Conservation (phyloP, 495 filamentous ascomycete species). For the Antarctomyces pellizariae region DNA sequence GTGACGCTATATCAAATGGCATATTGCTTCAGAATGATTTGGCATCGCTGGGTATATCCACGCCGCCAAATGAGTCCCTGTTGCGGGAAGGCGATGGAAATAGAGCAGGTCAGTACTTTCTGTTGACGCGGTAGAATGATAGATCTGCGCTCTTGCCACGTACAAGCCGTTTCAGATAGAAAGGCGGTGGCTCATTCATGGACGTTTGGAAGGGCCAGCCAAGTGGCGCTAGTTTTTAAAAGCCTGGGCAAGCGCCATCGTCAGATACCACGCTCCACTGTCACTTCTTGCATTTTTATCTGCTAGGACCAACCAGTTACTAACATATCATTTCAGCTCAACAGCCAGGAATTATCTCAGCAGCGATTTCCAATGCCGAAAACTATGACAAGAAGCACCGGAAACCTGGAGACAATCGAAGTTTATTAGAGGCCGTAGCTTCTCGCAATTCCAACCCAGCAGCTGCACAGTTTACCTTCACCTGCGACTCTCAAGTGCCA, state of each 20-base stretch:
- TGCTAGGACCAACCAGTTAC: too few species aligned
- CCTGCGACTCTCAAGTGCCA: constrained; percentile 39
- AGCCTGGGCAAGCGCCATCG: too few species aligned
- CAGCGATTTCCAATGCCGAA: constrained; percentile 75
- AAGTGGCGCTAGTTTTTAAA: too few species aligned
- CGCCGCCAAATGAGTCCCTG: constrained; percentile 19
- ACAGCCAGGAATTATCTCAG: constrained; percentile 57
- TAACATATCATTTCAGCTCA: constrained; percentile 39
- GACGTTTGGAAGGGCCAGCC: too few species aligned
- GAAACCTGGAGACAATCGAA: constrained; percentile 45
- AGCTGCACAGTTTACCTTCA: constrained; percentile 81
- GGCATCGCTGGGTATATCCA: constrained; percentile 35
- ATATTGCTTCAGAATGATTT: constrained; percentile 29
- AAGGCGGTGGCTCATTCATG: too few species aligned
- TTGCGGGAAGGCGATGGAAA: constrained; percentile 19
- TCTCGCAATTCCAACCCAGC: constrained; percentile 32
- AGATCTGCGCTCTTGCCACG: too few species aligned
- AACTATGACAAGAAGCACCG: constrained; percentile 34
- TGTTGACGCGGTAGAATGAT: too few species aligned
- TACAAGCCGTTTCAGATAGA: too few species aligned
- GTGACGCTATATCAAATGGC: constrained; percentile 28
- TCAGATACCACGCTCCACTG: too few species aligned
- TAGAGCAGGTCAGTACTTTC: constrained; percentile 32
- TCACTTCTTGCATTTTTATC: too few species aligned
- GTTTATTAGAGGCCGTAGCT: constrained; percentile 46